Conservation (phyloP, 192 early-diverging fungal species). For the Funneliformis mosseae region DNA sequence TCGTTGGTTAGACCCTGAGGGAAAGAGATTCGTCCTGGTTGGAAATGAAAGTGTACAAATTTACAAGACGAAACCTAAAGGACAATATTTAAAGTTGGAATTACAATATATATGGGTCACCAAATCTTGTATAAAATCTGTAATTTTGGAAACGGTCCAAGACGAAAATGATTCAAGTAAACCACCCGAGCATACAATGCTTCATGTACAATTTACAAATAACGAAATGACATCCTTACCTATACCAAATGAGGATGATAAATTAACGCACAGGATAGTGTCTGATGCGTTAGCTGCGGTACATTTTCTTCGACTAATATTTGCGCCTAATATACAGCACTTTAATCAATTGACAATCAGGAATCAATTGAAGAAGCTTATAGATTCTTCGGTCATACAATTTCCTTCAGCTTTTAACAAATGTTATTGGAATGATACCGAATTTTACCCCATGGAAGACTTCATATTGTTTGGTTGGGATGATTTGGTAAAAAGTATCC, state of each 20-base stretch:
- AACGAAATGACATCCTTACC: background rate
- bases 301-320: background rate
- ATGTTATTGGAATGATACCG: background rate
- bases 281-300: background rate
- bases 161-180: background rate
- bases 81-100: background rate
- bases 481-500: background rate
- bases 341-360: background rate
- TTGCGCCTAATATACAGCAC: background rate
- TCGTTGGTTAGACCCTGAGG: background rate
- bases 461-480: slow-evolving; percentile 8
- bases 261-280: background rate
- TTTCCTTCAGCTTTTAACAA: slow-evolving; percentile 1
- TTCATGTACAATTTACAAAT: background rate
- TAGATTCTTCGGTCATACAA: background rate
- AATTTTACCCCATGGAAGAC: background rate
- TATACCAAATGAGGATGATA: background rate
- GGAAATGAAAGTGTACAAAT: slow-evolving; percentile 10
- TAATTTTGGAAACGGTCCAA: background rate
- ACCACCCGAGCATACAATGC: too few relatives aligned
- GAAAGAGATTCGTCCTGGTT: background rate
- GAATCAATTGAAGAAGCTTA: background rate
- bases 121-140: background rate
- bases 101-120: background rate
- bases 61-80: background rate